These are phyloP conservation scores for Endotrypanum monterogeii DNA, from an alignment of 208 protist genomes.

Conservation along the genomic window DNA sequence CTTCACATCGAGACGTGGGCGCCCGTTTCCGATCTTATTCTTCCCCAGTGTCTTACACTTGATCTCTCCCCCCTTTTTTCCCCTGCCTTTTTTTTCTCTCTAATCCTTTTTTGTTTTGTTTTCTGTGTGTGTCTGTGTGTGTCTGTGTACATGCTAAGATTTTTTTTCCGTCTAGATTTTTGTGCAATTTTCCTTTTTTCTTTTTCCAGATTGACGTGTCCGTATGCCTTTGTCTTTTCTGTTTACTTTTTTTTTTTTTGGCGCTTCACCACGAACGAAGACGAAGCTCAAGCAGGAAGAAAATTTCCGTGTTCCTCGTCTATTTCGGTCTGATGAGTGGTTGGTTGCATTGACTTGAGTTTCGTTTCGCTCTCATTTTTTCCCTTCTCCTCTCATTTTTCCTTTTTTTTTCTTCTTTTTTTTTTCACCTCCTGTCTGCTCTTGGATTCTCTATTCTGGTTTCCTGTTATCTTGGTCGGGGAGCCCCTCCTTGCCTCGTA, in stretches of 20 bases:
- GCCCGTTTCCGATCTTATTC: neutral
- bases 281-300: neutral
- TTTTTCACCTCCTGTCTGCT: neutral
- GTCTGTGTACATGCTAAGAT: neutral
- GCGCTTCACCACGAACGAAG: neutral
- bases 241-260: neutral
- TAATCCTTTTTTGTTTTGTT: neutral
- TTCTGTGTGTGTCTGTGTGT: neutral
- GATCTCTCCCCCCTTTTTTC: neutral
- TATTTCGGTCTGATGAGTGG: neutral
- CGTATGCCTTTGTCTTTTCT: neutral
- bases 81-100: neutral
- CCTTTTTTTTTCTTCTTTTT: neutral
- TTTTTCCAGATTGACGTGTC: neutral
- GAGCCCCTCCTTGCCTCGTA: no score
- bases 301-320: neutral
- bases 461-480: neutral
- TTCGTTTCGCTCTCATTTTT: neutral
- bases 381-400: neutral
- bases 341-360: neutral
- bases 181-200: conserved; percentile 6
- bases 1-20: neutral
- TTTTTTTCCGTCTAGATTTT: neutral
- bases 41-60: neutral
- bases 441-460: neutral